phyloP scores from a whole-genome alignment of 306 rosid species.

The Mimosa bimucronata region DNA sequence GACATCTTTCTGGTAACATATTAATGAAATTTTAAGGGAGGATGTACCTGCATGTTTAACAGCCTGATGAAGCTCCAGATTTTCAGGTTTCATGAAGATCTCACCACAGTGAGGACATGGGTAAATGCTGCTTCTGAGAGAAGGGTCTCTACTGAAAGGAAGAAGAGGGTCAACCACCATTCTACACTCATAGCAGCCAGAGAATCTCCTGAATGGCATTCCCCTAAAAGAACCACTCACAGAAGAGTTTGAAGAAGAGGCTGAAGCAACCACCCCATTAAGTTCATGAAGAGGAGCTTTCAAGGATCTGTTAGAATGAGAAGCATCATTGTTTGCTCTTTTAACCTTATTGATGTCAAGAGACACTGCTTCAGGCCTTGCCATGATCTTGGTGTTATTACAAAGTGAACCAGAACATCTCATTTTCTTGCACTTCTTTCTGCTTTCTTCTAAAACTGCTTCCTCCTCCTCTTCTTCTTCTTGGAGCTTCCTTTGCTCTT shows the following conservation, averaged over 20 bases:
- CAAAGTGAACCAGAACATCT: slow-evolving; percentile 88
- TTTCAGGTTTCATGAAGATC: slow-evolving; percentile 80
- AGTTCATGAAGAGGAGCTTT: slow-evolving; percentile 66
- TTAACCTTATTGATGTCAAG: slow-evolving; percentile 68
- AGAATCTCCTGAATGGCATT: slow-evolving; percentile 88
- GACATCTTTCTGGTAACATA: background rate
- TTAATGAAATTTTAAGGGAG: background rate
- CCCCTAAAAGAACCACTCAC: slow-evolving; percentile 68
- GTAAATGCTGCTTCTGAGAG: slow-evolving; percentile 76
- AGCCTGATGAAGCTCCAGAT: slow-evolving; percentile 79
- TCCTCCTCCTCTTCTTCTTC: slow-evolving; percentile 32
- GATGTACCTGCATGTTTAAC: slow-evolving; percentile 84
- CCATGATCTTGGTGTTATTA: slow-evolving; percentile 80
- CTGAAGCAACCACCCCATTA: slow-evolving; percentile 53
- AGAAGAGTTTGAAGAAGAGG: slow-evolving; percentile 66
- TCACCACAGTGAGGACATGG: slow-evolving; percentile 92
- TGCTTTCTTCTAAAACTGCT: slow-evolving; percentile 52
- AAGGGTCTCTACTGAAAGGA: slow-evolving; percentile 83
- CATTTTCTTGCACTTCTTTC: slow-evolving; percentile 86
- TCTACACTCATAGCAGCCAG: slow-evolving; percentile 93
- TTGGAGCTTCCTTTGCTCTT: slow-evolving; percentile 46
- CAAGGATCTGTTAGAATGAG: slow-evolving; percentile 67
- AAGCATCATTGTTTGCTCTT: slow-evolving; percentile 50
- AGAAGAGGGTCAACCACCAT: slow-evolving; percentile 95
- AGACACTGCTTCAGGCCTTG: slow-evolving; percentile 65